Evolutionary conservation across 139 green algal genomes (phyloP).

Genomic region (Chlamydomonas sphaeroides): DNA sequence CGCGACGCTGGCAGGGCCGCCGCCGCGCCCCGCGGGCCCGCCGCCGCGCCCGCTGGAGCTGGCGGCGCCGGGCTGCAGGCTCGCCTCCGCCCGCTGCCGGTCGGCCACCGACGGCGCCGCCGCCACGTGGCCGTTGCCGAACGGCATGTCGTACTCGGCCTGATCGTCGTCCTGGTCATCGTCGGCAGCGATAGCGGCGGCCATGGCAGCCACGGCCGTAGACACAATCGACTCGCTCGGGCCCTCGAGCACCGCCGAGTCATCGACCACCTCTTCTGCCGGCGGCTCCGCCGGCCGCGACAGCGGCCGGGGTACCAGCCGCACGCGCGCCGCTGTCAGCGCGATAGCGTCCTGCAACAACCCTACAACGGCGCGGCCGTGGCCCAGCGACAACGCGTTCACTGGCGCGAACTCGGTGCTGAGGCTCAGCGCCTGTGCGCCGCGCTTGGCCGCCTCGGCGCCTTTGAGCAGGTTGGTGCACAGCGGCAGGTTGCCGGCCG

Average conservation of each 20-base stretch:
- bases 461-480: constrained; percentile 55
- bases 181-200: not conserved
- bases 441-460: constrained; percentile 49
- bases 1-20: not conserved
- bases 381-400: constrained; percentile 43
- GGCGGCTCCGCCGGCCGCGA: not conserved
- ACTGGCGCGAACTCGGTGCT: constrained; percentile 51
- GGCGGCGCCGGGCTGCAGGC: not conserved
- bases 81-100: not conserved
- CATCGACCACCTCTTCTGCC: constrained; percentile 36
- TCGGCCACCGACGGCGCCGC: not conserved
- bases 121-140: not conserved
- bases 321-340: not conserved
- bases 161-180: constrained; percentile 2
- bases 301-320: constrained; percentile 8
- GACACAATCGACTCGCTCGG: not conserved
- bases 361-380: constrained; percentile 47
- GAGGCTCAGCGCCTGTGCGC: constrained; percentile 46
- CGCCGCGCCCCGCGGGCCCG: not conserved
- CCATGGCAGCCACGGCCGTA: not conserved
- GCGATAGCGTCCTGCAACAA: constrained; percentile 49
- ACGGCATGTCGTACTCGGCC: constrained; percentile 2
- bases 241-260: not conserved
- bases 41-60: not conserved
- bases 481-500: not conserved